phyloP scores from a whole-genome alignment of 2,329 filamentous ascomycete species.

The Penicillium sp. region DNA sequence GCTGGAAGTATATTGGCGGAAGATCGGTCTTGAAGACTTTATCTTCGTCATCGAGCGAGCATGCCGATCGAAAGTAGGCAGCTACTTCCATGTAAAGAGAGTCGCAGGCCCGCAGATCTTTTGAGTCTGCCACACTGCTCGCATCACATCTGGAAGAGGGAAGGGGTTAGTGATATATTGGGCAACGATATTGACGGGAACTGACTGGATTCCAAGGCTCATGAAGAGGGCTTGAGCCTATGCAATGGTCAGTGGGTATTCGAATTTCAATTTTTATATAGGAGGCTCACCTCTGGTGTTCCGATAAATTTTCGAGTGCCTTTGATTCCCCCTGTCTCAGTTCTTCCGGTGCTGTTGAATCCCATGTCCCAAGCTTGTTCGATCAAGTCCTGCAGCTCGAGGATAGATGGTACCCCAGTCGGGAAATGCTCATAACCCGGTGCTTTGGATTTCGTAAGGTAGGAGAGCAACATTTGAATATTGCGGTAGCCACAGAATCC shows the following conservation, averaged over 20 bases:
- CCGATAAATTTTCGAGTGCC: constrained; percentile 95
- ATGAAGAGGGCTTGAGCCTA: constrained; percentile 74
- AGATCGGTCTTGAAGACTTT: constrained; percentile 65
- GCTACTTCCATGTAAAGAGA: constrained; percentile 64
- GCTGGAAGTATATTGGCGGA: constrained; percentile 86
- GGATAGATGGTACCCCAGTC: constrained; percentile 64
- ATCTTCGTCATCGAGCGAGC: constrained; percentile 46
- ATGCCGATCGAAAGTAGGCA: constrained; percentile 62
- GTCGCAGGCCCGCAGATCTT: constrained; percentile 46
- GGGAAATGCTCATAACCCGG: constrained; percentile 58
- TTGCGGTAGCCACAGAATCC: constrained; percentile 95
- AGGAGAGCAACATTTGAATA: constrained; percentile 84
- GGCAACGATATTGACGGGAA: background rate
- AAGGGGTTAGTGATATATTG: background rate
- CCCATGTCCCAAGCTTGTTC: constrained; percentile 83
- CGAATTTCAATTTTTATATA: background rate
- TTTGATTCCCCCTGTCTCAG: constrained; percentile 79
- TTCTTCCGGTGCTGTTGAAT: constrained; percentile 66
- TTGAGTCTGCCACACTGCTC: constrained; percentile 51
- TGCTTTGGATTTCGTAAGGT: constrained; percentile 58
- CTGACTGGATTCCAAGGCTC: constrained; percentile 62
- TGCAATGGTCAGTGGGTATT: constrained; percentile 7
- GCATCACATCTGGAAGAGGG: constrained; percentile 51
- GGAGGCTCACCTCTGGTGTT: constrained; percentile 66
- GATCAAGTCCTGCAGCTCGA: constrained; percentile 79